A percentile compares a stretch with the other conserved stretches of the same genome.
phyloP scores from a whole-genome alignment of 371 early-diverging fungal species.

The Mucor circinelloides region DNA sequence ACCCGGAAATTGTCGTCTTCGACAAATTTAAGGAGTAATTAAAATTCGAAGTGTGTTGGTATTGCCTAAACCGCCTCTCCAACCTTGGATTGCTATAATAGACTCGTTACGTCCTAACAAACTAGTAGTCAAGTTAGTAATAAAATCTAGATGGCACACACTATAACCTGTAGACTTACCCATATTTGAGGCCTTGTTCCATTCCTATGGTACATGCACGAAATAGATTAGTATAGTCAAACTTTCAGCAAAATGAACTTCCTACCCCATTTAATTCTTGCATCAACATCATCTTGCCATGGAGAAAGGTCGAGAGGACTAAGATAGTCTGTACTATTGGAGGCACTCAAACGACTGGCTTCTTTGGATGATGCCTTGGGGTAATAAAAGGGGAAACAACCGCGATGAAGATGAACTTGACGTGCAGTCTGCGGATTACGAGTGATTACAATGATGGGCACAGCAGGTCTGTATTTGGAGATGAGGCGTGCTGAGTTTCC shows the following conservation, averaged over 20 bases:
- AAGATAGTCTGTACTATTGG: conserved; percentile 37
- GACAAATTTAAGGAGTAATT: conserved; percentile 29
- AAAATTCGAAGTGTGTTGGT: conserved; percentile 86
- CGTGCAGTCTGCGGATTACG: conserved; percentile 84
- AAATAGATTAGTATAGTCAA: neutral
- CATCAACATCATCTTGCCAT: conserved; percentile 88
- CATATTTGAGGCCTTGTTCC: conserved; percentile 59
- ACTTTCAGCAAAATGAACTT: conserved; percentile 32
- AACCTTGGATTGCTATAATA: conserved; percentile 83
- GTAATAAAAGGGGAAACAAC: conserved; percentile 90
- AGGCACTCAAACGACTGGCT: conserved; percentile 45
- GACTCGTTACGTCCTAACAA: conserved; percentile 65
- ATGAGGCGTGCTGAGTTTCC: conserved; percentile 85
- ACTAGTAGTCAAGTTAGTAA: conserved; percentile 21
- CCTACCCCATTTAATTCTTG: conserved; percentile 78
- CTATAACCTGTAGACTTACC: conserved; percentile 27
- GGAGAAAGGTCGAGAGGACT: conserved; percentile 35
- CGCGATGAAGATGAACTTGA: conserved; percentile 85
- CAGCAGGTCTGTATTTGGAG: conserved; percentile 91
- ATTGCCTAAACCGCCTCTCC: conserved; percentile 80
- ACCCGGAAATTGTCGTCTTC: no score
- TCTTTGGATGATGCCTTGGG: conserved; percentile 46
- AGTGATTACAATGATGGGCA: conserved; percentile 92
- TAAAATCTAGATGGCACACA: neutral
- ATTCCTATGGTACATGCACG: neutral